Base-by-base conservation (phyloP, 345 rosid species). In the Corymbia maculata region DNA sequence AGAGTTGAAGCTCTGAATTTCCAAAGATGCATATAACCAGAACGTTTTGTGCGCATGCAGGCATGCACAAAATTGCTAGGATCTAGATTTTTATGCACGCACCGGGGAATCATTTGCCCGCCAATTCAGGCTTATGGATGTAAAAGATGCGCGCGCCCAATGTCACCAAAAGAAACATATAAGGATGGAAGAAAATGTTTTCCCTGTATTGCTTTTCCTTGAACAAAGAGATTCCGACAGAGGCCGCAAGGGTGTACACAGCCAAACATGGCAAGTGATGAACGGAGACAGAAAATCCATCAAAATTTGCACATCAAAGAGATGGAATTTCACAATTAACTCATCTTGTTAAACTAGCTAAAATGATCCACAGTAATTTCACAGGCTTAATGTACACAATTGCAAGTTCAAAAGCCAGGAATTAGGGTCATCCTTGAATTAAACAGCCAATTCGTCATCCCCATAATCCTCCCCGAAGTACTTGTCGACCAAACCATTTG, bases 391-490 rank as follows among this genome's bases (percentile, higher is more conserved):
- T 75, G 84, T 75, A 75, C 84, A 75, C 22, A 75, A 16, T 75
- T 42, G 84, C 49, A 42, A 75, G 49, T 75, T 75, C 80, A 87
- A 66, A 52, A 51, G 45, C 86, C 53, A 51, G 52, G 59, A 52
- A 52, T 7, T 47, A 28, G 57, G 87, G 44, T 44, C 86, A 55
- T 49, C n/a, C 84, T 75, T 42, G 55, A 85, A 47, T 85, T 85
- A 51, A 49, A 55, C 32, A 11, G 55, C 19, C 55, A 85, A 94
- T 64, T 91, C 95, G 57, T 94, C 95, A 13, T 94, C 86, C 52
- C 98, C 99, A 85, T 96, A 97, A 91, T 97, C 94, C 93, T 95
- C 99, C 44, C 99, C 99, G 3, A 98, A 98, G 92, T 96, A 98
- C 87, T 91, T 94, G 91, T 97, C 99, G 50, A 95, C 96, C 79